Conservation (phyloP, 116 monocot species). For the Cymodocea nodosa region DNA sequence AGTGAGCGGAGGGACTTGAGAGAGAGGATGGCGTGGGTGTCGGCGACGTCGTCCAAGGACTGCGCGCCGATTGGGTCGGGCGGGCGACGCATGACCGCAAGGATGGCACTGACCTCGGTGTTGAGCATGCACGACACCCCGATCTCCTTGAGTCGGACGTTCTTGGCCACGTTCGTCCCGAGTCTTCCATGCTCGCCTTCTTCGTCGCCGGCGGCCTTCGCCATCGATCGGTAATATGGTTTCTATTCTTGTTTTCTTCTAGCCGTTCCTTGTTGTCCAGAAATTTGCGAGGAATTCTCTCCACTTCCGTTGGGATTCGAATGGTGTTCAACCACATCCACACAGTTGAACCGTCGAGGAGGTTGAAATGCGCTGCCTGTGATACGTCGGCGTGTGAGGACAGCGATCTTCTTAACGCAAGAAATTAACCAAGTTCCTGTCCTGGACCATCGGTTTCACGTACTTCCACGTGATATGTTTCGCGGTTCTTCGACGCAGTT, state of each 20-base stretch:
- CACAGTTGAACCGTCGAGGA: too few relatives aligned
- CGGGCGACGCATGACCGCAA: conserved; percentile 72
- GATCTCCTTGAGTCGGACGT: conserved; percentile 21
- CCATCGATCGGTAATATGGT: background rate
- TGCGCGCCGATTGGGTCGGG: conserved; percentile 2
- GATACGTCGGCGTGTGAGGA: too few relatives aligned
- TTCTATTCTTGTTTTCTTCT: too few relatives aligned
- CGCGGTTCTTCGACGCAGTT: too few relatives aligned
- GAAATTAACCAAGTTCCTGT: too few relatives aligned
- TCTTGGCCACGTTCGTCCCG: background rate
- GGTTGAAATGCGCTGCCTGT: too few relatives aligned
- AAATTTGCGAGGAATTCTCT: too few relatives aligned
- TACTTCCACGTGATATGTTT: too few relatives aligned
- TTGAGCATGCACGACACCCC: conserved; percentile 90
- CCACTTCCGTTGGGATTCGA: background rate
- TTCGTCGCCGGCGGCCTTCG: background rate
- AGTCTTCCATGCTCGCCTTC: background rate
- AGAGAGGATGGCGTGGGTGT: conserved; percentile 40
- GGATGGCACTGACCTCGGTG: conserved; percentile 72
- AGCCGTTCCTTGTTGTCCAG: too few relatives aligned
- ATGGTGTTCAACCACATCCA: too few relatives aligned
- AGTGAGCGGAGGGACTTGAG: conserved; percentile 62
- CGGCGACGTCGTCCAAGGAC: conserved; percentile 6
- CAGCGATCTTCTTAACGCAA: too few relatives aligned
- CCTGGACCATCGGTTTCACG: too few relatives aligned